Conservation (phyloP, 495 filamentous ascomycete species). For the Pyronema domesticum region DNA sequence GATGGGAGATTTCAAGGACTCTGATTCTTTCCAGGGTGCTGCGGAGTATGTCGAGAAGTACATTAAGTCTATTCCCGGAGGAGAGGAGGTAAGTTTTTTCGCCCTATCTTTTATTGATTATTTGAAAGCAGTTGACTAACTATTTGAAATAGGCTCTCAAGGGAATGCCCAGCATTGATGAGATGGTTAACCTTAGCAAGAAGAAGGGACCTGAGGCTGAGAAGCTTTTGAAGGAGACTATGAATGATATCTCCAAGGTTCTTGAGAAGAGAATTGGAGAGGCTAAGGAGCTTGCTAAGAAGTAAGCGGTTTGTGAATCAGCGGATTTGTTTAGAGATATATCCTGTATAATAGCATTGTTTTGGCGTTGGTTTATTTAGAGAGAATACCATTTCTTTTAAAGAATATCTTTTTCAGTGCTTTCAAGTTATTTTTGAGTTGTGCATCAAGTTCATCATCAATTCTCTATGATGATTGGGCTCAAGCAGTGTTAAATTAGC, state of each 20-base stretch:
- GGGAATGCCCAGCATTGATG: constrained; percentile 37
- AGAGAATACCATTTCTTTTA: too few species aligned
- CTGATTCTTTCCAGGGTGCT: constrained; percentile 1
- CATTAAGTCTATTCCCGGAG: constrained; percentile 35
- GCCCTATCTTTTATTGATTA: constrained; percentile 12
- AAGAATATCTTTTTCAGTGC: too few species aligned
- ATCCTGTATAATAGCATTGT: too few species aligned
- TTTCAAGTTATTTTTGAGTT: too few species aligned
- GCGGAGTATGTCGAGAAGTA: constrained; percentile 30
- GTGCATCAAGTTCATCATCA: too few species aligned
- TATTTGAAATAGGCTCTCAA: constrained; percentile 34
- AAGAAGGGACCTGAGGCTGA: constrained; percentile 44
- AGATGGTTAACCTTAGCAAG: constrained; percentile 36
- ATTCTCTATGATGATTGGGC: too few species aligned
- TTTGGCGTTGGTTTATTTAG: too few species aligned
- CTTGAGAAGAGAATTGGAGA: constrained; percentile 25
- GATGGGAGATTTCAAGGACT: constrained; percentile 6
- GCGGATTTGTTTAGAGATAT: too few species aligned
- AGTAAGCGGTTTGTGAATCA: too few species aligned
- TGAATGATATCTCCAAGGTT: constrained; percentile 33
- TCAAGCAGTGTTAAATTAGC: too few species aligned
- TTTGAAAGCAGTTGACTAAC: constrained; percentile 33
- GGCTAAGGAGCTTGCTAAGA: constrained; percentile 25
- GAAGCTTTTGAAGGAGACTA: constrained; percentile 41
- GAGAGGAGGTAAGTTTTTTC: constrained; percentile 36